A percentile compares a stretch with the other conserved stretches of the same genome.
Conservation (phyloP, 1,284 basidiomycete genomes). For the Cryptococcus sp. region DNA sequence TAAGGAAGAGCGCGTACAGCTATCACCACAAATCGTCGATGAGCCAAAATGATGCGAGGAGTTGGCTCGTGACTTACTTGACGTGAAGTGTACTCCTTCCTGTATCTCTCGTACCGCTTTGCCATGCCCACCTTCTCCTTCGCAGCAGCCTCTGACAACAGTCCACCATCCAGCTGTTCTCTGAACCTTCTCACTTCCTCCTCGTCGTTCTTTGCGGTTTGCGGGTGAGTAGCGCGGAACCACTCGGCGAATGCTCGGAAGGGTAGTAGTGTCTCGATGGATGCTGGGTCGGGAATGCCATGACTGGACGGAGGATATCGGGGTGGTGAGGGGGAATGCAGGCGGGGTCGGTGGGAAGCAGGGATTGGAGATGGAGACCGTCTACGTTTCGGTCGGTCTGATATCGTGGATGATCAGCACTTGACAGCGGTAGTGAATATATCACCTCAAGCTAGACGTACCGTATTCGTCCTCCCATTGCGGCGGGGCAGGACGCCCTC, state of each 20-base stretch:
- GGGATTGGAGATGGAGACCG: slow-evolving; percentile 84
- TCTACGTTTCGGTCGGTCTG: slow-evolving; percentile 68
- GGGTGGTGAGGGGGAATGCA: slow-evolving; percentile 38
- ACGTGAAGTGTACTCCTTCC: slow-evolving; percentile 77
- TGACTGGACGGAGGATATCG: slow-evolving; percentile 7
- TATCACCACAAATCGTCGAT: slow-evolving; percentile 19
- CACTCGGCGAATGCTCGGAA: slow-evolving; percentile 86
- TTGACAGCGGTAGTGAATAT: neutral
- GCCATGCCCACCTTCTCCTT: slow-evolving; percentile 65
- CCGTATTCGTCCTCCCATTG: slow-evolving; percentile 46
- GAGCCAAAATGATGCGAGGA: neutral
- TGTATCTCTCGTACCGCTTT: slow-evolving; percentile 82
- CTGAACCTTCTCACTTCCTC: slow-evolving; percentile 40
- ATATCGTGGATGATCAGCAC: neutral
- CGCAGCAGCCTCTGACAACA: slow-evolving; percentile 51
- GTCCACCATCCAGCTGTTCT: slow-evolving; percentile 26
- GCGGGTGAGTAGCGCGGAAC: slow-evolving; percentile 78
- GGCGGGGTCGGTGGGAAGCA: slow-evolving; percentile 34
- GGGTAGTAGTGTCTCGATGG: slow-evolving; percentile 75
- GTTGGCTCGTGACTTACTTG: slow-evolving; percentile 64
- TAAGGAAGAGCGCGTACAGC: slow-evolving; percentile 85
- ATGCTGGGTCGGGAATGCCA: slow-evolving; percentile 67
- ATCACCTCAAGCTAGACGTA: slow-evolving; percentile 18
- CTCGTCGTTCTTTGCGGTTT: slow-evolving; percentile 60
- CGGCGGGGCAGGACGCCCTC: slow-evolving; percentile 21